phyloP scores from a whole-genome alignment of 2,329 filamentous ascomycete genomes.

The Ophiostoma sp. region DNA sequence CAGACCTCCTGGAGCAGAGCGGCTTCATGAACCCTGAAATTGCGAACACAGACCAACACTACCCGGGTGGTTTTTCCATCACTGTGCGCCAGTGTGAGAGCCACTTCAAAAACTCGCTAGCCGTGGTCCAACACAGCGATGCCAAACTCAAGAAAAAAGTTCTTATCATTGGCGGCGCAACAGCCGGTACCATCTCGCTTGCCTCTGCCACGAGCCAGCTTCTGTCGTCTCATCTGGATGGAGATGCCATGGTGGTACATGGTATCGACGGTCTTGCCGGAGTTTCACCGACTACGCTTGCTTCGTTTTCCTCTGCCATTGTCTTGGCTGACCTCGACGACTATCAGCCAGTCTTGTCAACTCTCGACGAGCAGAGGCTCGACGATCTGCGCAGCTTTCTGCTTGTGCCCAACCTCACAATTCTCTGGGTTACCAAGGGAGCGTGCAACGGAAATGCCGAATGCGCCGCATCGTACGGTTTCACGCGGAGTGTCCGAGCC shows the following conservation, averaged over 20 bases:
- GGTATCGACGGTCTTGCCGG: constrained; percentile 30
- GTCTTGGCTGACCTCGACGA: constrained; percentile 36
- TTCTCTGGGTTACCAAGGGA: constrained; percentile 33
- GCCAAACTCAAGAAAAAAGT: background rate
- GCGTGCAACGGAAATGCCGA: constrained; percentile 28
- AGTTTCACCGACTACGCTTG: background rate
- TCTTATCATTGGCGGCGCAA: constrained; percentile 3
- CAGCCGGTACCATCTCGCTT: background rate
- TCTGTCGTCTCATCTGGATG: background rate
- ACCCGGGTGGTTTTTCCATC: constrained; percentile 34
- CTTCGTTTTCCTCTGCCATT: constrained; percentile 32
- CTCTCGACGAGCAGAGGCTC: constrained; percentile 34
- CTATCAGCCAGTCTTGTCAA: constrained; percentile 31
- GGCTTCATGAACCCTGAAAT: constrained; percentile 34
- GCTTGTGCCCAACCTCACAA: constrained; percentile 30
- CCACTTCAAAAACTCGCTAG: constrained; percentile 24
- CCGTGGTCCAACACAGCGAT: background rate
- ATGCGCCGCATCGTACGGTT: constrained; percentile 33
- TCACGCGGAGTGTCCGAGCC: constrained; percentile 32
- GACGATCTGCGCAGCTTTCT: constrained; percentile 28
- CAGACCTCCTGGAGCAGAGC: constrained; percentile 32
- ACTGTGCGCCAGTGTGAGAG: constrained; percentile 36
- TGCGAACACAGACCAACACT: constrained; percentile 33
- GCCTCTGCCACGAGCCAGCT: background rate
- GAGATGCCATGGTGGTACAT: background rate